Evolutionary conservation across 2,329 filamentous ascomycete species (phyloP).

Genomic region (Alternaria brassicae): DNA sequence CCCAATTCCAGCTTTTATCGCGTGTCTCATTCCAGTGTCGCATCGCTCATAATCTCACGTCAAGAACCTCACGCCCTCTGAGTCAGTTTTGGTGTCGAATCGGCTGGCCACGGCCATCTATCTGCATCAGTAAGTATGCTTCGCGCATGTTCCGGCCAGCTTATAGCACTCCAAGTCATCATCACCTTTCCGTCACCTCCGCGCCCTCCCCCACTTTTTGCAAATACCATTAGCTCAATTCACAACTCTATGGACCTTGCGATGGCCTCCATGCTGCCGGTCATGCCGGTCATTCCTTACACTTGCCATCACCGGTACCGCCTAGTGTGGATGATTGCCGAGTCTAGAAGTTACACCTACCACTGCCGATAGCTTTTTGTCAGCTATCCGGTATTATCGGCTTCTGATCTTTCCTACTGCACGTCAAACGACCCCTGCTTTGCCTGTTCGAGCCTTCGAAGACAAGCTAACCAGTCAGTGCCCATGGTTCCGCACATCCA

Average conservation of each 20-base stretch:
- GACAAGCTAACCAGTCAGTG: constrained; percentile 44
- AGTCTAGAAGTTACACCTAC: background rate
- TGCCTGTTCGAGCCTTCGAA: constrained; percentile 19
- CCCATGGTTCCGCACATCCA: constrained; percentile 46
- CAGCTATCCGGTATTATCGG: constrained; percentile 35
- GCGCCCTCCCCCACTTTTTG: constrained; percentile 25
- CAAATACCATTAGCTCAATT: constrained; percentile 22
- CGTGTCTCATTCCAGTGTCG: constrained; percentile 1
- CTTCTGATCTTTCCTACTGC: constrained; percentile 12
- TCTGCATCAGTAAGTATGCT: constrained; percentile 27
- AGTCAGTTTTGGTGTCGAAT: constrained; percentile 1
- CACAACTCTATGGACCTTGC: constrained; percentile 1
- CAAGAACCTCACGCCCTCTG: background rate
- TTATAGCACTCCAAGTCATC: constrained; percentile 26
- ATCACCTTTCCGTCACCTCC: constrained; percentile 35
- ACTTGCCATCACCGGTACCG: constrained; percentile 10
- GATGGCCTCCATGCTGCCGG: background rate
- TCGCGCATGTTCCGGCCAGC: constrained; percentile 31
- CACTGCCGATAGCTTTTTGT: background rate
- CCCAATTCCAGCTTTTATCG: background rate
- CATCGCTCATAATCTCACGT: background rate
- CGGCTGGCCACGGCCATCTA: constrained; percentile 3
- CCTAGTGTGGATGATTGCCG: constrained; percentile 15
- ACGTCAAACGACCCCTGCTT: constrained; percentile 8
- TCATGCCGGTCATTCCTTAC: constrained; percentile 22